These are phyloP conservation scores for Suhomyces canberraensis DNA, from an alignment of 805 yeast genomes.

Conservation along the genomic window DNA sequence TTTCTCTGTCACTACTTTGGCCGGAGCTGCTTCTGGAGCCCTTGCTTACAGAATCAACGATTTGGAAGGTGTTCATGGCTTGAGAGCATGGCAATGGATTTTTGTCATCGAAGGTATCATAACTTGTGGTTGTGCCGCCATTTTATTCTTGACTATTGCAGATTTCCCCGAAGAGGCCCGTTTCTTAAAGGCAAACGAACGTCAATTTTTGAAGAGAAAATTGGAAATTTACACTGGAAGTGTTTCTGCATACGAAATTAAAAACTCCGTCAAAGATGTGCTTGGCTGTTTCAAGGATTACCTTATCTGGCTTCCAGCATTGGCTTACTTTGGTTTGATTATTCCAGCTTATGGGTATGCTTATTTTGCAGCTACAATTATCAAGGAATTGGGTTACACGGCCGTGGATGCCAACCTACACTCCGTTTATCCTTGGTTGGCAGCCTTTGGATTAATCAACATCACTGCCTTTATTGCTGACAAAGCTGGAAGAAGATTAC, in stretches of 20 bases:
- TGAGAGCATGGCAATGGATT: constrained; percentile 49
- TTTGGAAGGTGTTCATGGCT: constrained; percentile 43
- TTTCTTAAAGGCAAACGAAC: constrained; percentile 49
- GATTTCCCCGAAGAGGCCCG: constrained; percentile 72
- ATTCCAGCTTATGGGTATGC: constrained; percentile 78
- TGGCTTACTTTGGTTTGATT: constrained; percentile 61
- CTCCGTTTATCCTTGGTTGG: constrained; percentile 84
- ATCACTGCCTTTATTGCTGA: constrained; percentile 56
- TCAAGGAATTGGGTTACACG: constrained; percentile 58
- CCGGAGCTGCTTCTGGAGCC: constrained; percentile 78
- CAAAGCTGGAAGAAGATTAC: constrained; percentile 43
- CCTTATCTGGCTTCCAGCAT: constrained; percentile 53
- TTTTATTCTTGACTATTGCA: constrained; percentile 50
- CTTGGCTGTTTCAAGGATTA: constrained; percentile 55
- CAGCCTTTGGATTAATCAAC: constrained; percentile 67
- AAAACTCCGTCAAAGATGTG: constrained; percentile 46
- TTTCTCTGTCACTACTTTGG: constrained; percentile 67
- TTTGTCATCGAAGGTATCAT: constrained; percentile 47
- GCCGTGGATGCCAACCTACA: constrained; percentile 73
- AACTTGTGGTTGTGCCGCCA: constrained; percentile 32
- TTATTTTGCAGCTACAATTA: constrained; percentile 67
- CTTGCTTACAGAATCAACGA: constrained; percentile 63
- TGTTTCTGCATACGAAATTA: constrained; percentile 48
- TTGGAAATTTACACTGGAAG: constrained; percentile 47
- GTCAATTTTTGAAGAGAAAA: constrained; percentile 55